Base-by-base conservation (phyloP, 2,329 filamentous ascomycete species). In the Alternaria dauci region DNA sequence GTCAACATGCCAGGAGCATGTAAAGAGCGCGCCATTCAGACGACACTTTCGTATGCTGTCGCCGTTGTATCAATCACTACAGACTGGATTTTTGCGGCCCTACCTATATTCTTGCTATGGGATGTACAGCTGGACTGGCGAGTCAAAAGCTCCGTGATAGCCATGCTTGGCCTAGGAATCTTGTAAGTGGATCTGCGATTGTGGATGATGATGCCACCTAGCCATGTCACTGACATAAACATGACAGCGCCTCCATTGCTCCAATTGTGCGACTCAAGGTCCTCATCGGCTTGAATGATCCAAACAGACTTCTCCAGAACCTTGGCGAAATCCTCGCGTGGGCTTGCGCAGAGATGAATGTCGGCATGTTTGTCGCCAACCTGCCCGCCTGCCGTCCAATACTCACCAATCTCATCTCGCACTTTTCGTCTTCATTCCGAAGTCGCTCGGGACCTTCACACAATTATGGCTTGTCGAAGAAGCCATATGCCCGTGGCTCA, bases 311-410 rank as follows among this genome's bases (percentile, higher is more conserved):
- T 2, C 52, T 59, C 18, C 38, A 41, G 16, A 59, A 59, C 36
- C 52, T 59, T 16, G n/a, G 44, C 32, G 46, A 36, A 7, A 59
- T 59, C 25, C 57, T 59, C 32, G 57, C 52, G 12, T 59, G 57
- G 57, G 57, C 57, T 9, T 51, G 44, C 5, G 57, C 57, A 18
- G 57, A 59, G 39, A 56, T 59, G 57, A 59, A 59, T 46, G 57
- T 59, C 32, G 57, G 52, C 38, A 59, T 59, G 57, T 52, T 59
- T 39, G 57, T 59, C 25, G 57, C 57, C 6, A 59, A 56, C 5
- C 57, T 56, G 2, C 57, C 57, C 9, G 57, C 57, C 14, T 59
- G 57, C 57, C 57, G 55, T 16, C 57, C 57, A 4, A 8, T 59
- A 5, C 57, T 59, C 39, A 59, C 55, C 43, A 34, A 56, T 41